A percentile compares a stretch with the other conserved stretches of the same genome.
phyloP scores from a whole-genome alignment of 192 early-diverging fungal genomes.

The Rhizoclosmatium globosum region DNA sequence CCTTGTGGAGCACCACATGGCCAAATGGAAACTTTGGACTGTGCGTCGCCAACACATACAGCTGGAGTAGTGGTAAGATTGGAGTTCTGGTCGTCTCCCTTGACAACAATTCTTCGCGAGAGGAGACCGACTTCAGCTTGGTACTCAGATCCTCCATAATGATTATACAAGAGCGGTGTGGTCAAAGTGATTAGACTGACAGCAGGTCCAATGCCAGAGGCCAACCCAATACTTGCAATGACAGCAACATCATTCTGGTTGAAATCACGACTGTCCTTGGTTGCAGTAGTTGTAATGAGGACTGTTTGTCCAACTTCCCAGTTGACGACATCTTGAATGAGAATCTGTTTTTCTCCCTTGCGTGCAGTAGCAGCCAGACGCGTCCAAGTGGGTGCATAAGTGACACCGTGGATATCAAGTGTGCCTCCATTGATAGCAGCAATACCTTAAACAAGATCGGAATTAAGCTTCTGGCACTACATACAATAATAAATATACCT shows the following conservation, averaged over 20 bases:
- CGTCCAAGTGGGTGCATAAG: slow-evolving; percentile 43
- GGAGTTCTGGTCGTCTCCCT: slow-evolving; percentile 30
- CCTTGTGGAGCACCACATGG: slow-evolving; percentile 38
- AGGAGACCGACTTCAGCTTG: slow-evolving; percentile 44
- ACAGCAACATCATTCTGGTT: slow-evolving; percentile 32
- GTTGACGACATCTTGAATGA: slow-evolving; percentile 40
- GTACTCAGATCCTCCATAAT: slow-evolving; percentile 44
- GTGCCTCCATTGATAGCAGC: slow-evolving; percentile 13
- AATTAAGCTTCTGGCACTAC: background rate
- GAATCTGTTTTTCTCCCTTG: slow-evolving; percentile 11
- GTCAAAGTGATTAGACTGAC: slow-evolving; percentile 29
- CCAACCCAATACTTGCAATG: slow-evolving; percentile 9
- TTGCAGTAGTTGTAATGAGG: slow-evolving; percentile 40
- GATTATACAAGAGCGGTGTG: slow-evolving; percentile 34
- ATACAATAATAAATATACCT: background rate
- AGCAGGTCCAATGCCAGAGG: slow-evolving; percentile 24
- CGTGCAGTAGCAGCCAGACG: slow-evolving; percentile 34
- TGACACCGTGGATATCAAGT: slow-evolving; percentile 27
- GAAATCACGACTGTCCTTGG: slow-evolving; percentile 40
- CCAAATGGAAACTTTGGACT: background rate
- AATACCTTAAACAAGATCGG: slow-evolving; percentile 21
- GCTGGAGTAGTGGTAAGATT: slow-evolving; percentile 15
- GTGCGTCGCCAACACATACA: slow-evolving; percentile 7
- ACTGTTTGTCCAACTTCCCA: slow-evolving; percentile 37
- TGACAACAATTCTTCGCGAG: slow-evolving; percentile 29